Base-by-base conservation (phyloP, 1,284 basidiomycete species). In the Malassezia globosa region DNA sequence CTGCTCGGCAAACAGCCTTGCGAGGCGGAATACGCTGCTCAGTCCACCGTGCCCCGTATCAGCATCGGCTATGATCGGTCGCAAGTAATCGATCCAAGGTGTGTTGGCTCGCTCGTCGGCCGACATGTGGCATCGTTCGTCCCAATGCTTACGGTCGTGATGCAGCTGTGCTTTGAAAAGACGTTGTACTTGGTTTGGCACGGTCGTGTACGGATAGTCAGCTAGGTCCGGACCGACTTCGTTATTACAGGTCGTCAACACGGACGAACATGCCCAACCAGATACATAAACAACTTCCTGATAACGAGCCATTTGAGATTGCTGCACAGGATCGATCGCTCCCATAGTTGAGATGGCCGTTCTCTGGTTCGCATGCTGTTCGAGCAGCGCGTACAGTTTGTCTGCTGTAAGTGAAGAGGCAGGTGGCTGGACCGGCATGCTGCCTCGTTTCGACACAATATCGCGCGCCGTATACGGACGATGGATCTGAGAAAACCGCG, bases 261-360 rank as follows among this genome's bases (percentile, higher is more conserved):
- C 67, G 21, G 86, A 87, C 43, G 87, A 77, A 48, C 89, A 79
- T 52, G 89, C 95, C 90, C 92, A 99, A 22, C 92, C 92, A 33
- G 87, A 94, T 22, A 99, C 79, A 72, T 97, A 97, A 40, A 96
- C 84, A 19, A 87, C 84, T 69, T 96, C 87, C 66, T 94, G 87
- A 73, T 89, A 80, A 64, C 80, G 80, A 7, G 89, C 94, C 89
- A 96, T 95, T 74, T 99, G 92, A 0, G 88, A 87, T 82, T 89
- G 86, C 74, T 92, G 87, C 3, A 89, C 80, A 0, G 87, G 88
- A 69, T 92, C 87, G 55, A 92, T 64, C 29, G 66, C 68, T 22
- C 66, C 66, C 54, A 70, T 61, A 34, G 67, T 70, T 53, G 67
- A 61, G 2, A 59, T 55, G 4, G 60, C 64, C 10, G 63, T 64